These are phyloP conservation scores for Sporothrix variecibatus DNA, from an alignment of 2,329 filamentous ascomycete genomes.

Conservation along the genomic window DNA sequence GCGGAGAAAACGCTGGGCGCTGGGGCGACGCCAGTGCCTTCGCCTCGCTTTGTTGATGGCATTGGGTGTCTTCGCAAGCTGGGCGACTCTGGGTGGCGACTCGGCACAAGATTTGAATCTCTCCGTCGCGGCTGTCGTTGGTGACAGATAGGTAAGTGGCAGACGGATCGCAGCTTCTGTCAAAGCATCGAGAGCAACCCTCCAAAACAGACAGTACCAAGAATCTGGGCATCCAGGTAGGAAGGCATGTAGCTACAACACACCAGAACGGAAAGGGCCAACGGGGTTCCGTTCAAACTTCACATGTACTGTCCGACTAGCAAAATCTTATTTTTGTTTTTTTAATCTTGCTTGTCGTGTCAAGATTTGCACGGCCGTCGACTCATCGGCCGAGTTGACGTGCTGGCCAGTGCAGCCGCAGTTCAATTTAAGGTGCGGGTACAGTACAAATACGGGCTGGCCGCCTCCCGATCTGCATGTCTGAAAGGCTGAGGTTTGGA, in stretches of 20 bases:
- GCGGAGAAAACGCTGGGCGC: neutral
- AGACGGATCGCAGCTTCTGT: neutral
- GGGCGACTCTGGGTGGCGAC: neutral
- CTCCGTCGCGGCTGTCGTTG: neutral
- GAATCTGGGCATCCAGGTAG: neutral
- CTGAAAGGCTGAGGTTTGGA: neutral
- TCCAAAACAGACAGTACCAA: neutral
- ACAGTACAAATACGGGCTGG: neutral
- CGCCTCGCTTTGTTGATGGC: neutral
- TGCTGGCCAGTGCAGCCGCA: neutral
- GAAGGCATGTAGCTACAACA: neutral
- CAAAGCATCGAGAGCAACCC: neutral
- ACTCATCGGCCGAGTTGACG: neutral
- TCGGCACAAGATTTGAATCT: neutral
- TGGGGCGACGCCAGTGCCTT: neutral
- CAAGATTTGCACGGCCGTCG: neutral
- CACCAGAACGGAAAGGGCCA: neutral
- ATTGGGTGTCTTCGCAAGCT: neutral
- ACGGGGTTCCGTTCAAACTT: neutral
- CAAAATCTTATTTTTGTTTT: neutral
- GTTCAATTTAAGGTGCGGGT: neutral
- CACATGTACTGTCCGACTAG: conserved; percentile 15
- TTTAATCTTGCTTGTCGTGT: neutral
- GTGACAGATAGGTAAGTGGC: neutral
- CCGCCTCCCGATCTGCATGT: neutral